Evolutionary conservation across 768 basidiomycete species (phyloP).

Genomic region (Pholiota microspora): DNA sequence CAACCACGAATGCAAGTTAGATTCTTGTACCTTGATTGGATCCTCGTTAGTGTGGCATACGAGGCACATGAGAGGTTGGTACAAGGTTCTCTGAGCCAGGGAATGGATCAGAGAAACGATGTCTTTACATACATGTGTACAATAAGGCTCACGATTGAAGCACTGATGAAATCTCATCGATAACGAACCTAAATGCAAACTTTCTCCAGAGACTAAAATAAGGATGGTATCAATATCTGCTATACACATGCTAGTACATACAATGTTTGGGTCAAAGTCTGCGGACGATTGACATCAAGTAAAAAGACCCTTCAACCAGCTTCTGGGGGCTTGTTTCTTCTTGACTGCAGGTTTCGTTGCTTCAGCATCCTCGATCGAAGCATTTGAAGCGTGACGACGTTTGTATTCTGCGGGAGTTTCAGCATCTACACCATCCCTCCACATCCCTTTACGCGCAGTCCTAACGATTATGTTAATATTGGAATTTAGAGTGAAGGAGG

Average conservation of each 20-base stretch:
- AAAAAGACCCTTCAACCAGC: constrained; percentile 13
- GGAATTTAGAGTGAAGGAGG: background rate
- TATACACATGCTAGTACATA: background rate
- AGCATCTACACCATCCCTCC: constrained; percentile 48
- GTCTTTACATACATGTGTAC: background rate
- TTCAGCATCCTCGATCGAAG: constrained; percentile 11
- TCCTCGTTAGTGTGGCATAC: constrained; percentile 4
- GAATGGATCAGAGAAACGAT: background rate
- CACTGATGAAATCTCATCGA: too few species aligned
- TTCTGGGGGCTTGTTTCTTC: background rate
- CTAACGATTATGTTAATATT: constrained; percentile 33
- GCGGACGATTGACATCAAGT: constrained; percentile 6
- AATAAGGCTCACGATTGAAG: too few species aligned
- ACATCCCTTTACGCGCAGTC: constrained; percentile 67
- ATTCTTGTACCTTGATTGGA: too few species aligned
- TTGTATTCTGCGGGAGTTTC: constrained; percentile 86
- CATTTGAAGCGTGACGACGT: constrained; percentile 44
- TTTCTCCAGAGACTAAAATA: background rate
- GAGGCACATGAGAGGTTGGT: constrained; percentile 7
- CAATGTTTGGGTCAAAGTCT: background rate
- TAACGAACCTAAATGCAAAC: too few species aligned
- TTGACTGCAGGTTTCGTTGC: constrained; percentile 2
- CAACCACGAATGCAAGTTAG: too few species aligned
- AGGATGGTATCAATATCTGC: background rate
- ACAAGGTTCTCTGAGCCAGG: constrained; percentile 11